A percentile compares a stretch with the other conserved stretches of the same genome.
These are phyloP conservation scores for Glycine tomentella DNA, from an alignment of 306 rosid genomes.

Conservation along the genomic window DNA sequence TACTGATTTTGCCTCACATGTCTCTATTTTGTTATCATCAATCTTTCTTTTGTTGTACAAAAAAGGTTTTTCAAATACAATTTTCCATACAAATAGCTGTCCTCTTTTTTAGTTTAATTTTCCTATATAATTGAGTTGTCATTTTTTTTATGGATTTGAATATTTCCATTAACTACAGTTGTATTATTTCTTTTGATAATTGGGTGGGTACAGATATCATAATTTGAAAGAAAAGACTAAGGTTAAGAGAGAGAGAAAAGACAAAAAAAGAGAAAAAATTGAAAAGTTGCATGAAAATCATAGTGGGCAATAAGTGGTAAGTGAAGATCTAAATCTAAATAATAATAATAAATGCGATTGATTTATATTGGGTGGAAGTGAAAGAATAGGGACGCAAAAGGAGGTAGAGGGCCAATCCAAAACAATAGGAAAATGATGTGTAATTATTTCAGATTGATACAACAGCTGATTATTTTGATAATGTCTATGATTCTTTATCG, in stretches of 20 bases:
- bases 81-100: not conserved
- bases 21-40: no score
- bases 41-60: not conserved
- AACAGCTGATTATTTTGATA: conserved; percentile 71
- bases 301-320: conserved; percentile 56
- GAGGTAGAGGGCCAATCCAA: conserved; percentile 49
- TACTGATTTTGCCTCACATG: no score
- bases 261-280: no score
- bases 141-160: not conserved
- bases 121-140: not conserved
- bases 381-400: conserved; percentile 62
- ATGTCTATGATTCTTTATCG: conserved; percentile 72
- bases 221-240: conserved; percentile 43
- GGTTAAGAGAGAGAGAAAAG: conserved; percentile 10
- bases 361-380: conserved; percentile 58
- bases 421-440: conserved; percentile 74
- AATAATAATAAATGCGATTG: conserved; percentile 40
- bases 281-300: conserved; percentile 51
- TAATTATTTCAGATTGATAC: conserved; percentile 79
- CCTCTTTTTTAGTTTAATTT: not conserved
- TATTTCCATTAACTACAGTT: not conserved
- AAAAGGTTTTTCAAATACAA: not conserved
- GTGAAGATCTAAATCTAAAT: conserved; percentile 38
- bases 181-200: not conserved
- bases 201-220: conserved; percentile 36